Percentiles rank a stretch among this genome's conserved stretches.
Evolutionary conservation across 306 rosid species (phyloP).

Genomic region (Begonia masoniana): DNA sequence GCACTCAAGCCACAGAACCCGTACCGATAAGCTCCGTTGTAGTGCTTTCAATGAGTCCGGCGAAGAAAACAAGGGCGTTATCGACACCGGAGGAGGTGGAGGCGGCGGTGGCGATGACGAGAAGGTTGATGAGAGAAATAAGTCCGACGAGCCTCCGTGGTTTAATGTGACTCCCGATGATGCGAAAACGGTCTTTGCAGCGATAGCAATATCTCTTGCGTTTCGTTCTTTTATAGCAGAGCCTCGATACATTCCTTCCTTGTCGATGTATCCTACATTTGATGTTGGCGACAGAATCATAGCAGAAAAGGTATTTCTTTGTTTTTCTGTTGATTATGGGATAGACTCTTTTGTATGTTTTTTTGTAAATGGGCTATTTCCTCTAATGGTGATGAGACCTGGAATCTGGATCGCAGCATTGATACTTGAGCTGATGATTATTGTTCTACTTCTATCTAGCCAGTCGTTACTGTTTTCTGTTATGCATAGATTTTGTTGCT

Average conservation of each 20-base stretch:
- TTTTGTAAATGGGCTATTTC: neutral
- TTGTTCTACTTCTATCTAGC: too few species aligned
- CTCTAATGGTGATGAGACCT: too few species aligned
- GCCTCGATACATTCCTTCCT: conserved; percentile 95
- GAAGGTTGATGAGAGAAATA: conserved; percentile 36
- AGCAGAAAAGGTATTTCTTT: conserved; percentile 69
- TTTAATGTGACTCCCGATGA: conserved; percentile 66
- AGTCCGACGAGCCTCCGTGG: conserved; percentile 40
- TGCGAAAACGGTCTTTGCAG: conserved; percentile 74
- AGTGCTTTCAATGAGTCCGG: conserved; percentile 31
- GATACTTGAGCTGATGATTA: too few species aligned
- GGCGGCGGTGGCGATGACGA: conserved; percentile 24
- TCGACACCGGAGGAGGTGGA: conserved; percentile 27
- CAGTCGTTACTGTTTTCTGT: too few species aligned
- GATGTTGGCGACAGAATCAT: conserved; percentile 97
- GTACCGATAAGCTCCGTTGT: conserved; percentile 22
- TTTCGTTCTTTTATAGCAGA: conserved; percentile 78
- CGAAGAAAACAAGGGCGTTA: conserved; percentile 29
- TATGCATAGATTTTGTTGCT: too few species aligned
- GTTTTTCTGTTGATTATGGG: conserved; percentile 2
- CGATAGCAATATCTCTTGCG: conserved; percentile 49
- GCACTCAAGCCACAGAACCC: conserved; percentile 14
- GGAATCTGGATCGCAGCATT: too few species aligned
- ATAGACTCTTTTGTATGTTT: neutral
- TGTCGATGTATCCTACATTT: conserved; percentile 98